Evolutionary conservation across 495 filamentous ascomycete species (phyloP).

Genomic region (Hypomontagnella monticulosa): DNA sequence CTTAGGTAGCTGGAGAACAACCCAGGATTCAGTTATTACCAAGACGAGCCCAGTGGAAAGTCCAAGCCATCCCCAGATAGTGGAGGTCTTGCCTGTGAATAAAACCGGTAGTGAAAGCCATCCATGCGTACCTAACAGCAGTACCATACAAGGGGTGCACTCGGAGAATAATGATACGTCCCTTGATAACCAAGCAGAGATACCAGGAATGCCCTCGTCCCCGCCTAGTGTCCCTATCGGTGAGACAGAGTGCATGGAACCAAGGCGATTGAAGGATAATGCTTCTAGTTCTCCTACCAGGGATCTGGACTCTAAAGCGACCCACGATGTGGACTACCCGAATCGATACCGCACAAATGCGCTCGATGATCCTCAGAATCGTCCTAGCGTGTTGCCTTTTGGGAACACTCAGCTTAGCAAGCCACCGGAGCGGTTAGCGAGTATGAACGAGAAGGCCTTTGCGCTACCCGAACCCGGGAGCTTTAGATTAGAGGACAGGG

Average conservation of each 20-base stretch:
- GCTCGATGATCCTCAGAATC: constrained; percentile 9
- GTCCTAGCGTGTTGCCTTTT: background rate
- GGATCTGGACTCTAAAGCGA: constrained; percentile 4
- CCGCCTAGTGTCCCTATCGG: background rate
- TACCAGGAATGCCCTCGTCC: constrained; percentile 1
- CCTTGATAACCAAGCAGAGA: constrained; percentile 10
- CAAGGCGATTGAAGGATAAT: constrained; percentile 1
- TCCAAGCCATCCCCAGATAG: constrained; percentile 22
- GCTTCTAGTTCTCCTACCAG: background rate
- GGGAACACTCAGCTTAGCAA: background rate
- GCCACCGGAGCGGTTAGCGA: constrained; percentile 3
- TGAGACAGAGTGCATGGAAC: background rate
- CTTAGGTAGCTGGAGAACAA: constrained; percentile 11
- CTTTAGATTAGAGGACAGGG: background rate
- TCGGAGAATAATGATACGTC: background rate
- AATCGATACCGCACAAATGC: background rate
- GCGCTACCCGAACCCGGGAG: constrained; percentile 1
- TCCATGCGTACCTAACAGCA: background rate
- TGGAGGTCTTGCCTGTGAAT: constrained; percentile 10
- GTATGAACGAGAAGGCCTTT: constrained; percentile 5
- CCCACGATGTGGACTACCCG: background rate
- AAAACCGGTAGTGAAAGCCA: constrained; percentile 3
- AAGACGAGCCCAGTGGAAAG: constrained; percentile 15
- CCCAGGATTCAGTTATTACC: constrained; percentile 17
- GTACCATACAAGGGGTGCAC: background rate